Evolutionary conservation across 75 land plant species (phyloP).

Genomic region (Sequoiadendron giganteum): DNA sequence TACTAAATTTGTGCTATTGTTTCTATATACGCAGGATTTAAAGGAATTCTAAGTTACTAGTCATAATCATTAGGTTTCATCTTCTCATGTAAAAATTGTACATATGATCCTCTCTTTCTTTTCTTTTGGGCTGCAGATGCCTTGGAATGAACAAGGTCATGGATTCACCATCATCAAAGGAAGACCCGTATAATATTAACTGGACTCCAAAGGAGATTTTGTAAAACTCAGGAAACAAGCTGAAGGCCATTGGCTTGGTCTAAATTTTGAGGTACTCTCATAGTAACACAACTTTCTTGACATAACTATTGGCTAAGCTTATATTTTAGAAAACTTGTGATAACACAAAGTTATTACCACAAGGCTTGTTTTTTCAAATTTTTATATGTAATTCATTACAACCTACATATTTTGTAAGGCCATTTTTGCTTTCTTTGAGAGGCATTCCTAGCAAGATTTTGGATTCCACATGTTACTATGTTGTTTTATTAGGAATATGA

Average conservation of each 20-base stretch:
- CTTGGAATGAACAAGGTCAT: neutral
- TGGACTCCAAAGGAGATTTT: constrained; percentile 34
- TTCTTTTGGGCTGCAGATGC: neutral
- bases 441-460: neutral
- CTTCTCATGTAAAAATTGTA: neutral
- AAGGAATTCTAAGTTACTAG: neutral
- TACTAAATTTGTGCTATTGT: neutral
- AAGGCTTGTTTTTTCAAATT: neutral
- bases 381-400: neutral
- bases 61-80: neutral
- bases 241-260: constrained; percentile 69
- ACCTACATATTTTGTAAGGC: neutral
- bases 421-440: neutral
- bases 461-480: neutral
- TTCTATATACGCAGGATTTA: constrained; percentile 2
- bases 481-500: neutral
- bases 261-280: constrained; percentile 68
- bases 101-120: neutral
- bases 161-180: constrained; percentile 32
- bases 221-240: constrained; percentile 75
- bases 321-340: neutral
- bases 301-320: neutral
- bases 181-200: constrained; percentile 66
- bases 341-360: neutral
- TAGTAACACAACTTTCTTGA: neutral